These are phyloP conservation scores for Lavandula angustifolia DNA, from an alignment of 257 asterid species.

Conservation along the genomic window DNA sequence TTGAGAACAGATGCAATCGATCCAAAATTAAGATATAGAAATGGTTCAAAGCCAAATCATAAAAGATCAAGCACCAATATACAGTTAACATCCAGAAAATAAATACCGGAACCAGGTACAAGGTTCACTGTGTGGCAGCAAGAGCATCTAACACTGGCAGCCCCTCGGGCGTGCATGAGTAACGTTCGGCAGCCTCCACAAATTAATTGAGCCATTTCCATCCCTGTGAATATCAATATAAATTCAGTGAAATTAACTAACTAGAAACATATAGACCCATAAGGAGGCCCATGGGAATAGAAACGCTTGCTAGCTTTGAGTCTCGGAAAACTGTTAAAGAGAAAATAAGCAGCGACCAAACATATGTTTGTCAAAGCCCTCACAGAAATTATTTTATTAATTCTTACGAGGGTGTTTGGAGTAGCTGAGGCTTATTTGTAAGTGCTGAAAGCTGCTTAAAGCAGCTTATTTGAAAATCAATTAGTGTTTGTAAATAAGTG, in stretches of 20 bases:
- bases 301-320: background rate
- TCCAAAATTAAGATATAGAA: background rate
- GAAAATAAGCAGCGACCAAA: background rate
- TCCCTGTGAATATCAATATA: slow-evolving; percentile 47
- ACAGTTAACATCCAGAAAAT: slow-evolving; percentile 5
- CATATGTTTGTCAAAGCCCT: background rate
- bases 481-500: no score
- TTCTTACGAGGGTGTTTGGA: no score
- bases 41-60: background rate
- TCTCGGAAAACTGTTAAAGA: background rate
- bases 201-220: slow-evolving; percentile 89
- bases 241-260: slow-evolving; percentile 1
- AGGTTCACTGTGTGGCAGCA: slow-evolving; percentile 88
- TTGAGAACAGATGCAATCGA: background rate
- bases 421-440: no score
- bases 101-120: slow-evolving; percentile 76
- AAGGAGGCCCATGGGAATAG: background rate
- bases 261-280: background rate
- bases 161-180: slow-evolving; percentile 93
- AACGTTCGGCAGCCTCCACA: slow-evolving; percentile 93
- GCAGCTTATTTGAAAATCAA: no score
- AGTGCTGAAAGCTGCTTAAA: no score
- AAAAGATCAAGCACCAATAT: slow-evolving; percentile 12
- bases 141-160: slow-evolving; percentile 88
- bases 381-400: no score